A percentile compares a stretch with the other conserved stretches of the same genome.
These are phyloP conservation scores for Lyophyllum semitale DNA, from an alignment of 768 basidiomycete genomes.

Conservation along the genomic window DNA sequence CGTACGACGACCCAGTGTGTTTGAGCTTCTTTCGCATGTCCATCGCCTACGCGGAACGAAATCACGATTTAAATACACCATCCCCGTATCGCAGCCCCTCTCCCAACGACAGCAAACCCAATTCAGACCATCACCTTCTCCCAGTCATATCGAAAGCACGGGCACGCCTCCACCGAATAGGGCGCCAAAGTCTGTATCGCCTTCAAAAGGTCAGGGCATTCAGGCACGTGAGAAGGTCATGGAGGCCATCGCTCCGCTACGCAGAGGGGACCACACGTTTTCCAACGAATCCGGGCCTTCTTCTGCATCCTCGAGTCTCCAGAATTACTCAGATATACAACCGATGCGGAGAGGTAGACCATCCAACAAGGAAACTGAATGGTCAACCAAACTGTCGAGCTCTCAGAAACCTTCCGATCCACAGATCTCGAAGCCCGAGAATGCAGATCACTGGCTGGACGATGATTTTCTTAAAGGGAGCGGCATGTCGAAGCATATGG, in stretches of 20 bases:
- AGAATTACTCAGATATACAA: constrained; percentile 23
- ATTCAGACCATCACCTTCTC: constrained; percentile 26
- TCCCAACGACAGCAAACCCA: constrained; percentile 37
- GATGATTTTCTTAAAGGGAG: constrained; percentile 40
- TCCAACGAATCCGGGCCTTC: constrained; percentile 29
- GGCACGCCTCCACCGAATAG: constrained; percentile 25
- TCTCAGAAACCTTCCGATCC: constrained; percentile 4
- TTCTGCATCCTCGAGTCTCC: constrained; percentile 35
- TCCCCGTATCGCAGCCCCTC: constrained; percentile 50
- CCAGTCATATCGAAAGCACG: constrained; percentile 29
- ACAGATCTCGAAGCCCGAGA: constrained; percentile 8
- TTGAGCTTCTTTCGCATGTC: constrained; percentile 80
- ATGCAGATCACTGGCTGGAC: constrained; percentile 34
- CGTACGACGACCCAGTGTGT: constrained; percentile 80
- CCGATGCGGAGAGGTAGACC: constrained; percentile 17
- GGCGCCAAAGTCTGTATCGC: constrained; percentile 21
- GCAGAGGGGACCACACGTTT: constrained; percentile 61
- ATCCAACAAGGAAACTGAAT: constrained; percentile 9
- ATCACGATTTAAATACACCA: constrained; percentile 72
- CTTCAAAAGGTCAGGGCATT: constrained; percentile 51
- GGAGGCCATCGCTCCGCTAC: constrained; percentile 80
- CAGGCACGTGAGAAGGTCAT: constrained; percentile 78
- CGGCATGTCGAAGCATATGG: constrained; percentile 49
- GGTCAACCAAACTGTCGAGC: neutral
- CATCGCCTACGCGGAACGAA: constrained; percentile 88